Base-by-base conservation (phyloP, 371 early-diverging fungal genomes). In the Mucor indicus region DNA sequence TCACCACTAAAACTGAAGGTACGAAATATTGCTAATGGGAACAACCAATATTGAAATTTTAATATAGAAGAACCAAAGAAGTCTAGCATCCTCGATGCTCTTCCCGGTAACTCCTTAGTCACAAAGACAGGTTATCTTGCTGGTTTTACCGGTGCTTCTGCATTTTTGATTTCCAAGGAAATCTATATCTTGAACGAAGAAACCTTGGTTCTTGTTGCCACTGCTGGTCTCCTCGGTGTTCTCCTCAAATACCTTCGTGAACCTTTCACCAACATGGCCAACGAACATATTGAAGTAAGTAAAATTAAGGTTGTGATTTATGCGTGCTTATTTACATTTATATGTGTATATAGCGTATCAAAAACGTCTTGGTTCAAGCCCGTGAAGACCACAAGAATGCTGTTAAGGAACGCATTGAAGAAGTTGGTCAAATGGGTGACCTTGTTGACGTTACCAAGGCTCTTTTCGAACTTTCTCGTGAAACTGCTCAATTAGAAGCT, bases 121-220 rank as follows among this genome's bases (percentile, higher is more conserved):
- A 81, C 92, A 65, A 95, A 97, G 82, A 87, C 95, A 38, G 88
- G 87, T 50, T 91, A 87, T 60, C 80, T 95, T 63, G 87, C 93
- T 48, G 76, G 88, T 31, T 79, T 83, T 44, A 83, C 92, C 39
- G 92, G 93, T 60, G 71, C 90, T 48, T 86, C 95, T 37, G 88
- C 96, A 37, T 90, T 83, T 67, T 72, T 90, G 53, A 83, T 97
- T 63, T 88, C 95, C 59, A 95, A 97, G 85, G 98, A 96, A 75
- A 88, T 97, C 69, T 97, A 95, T 73, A 84, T 96, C 45, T 66
- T 95, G 61, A 96, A 96, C 73, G 93, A 90, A 63, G 96, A 97
- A 73, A 83, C 94, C 38, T 74, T 95, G 51, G 89, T 95, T 43
- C 71, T 93, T 54, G 64, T 85, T 33, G 78, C 87, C 20, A 75